These are phyloP conservation scores for Exophiala sp. DNA, from an alignment of 2,329 filamentous ascomycete species.

Conservation along the genomic window DNA sequence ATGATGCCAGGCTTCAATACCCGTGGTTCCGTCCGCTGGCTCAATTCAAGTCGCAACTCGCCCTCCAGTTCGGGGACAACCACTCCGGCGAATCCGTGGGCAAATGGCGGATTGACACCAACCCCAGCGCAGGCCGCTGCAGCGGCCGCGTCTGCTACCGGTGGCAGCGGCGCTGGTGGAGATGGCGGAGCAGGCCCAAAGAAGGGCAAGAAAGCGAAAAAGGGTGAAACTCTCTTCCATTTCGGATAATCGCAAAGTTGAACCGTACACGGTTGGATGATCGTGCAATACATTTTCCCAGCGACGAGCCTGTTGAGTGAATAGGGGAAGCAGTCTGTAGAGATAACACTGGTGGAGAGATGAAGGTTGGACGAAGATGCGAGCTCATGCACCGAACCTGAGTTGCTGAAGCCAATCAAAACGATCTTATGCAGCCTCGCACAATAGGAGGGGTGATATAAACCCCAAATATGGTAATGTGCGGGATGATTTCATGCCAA, in stretches of 20 bases:
- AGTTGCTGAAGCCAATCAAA: too few species aligned
- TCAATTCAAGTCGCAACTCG: constrained; percentile 26
- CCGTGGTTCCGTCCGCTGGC: constrained; percentile 43
- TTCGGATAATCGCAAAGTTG: constrained; percentile 32
- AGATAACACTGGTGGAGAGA: too few species aligned
- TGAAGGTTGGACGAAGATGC: constrained; percentile 1
- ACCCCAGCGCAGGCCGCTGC: constrained; percentile 22
- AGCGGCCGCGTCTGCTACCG: constrained; percentile 9
- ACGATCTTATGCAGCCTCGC: too few species aligned
- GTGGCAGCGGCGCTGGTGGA: constrained; percentile 23
- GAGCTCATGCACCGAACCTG: not conserved
- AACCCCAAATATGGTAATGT: too few species aligned
- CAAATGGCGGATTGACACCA: constrained; percentile 23
- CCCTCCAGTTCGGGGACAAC: constrained; percentile 32
- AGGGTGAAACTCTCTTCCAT: constrained; percentile 40
- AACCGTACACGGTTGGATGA: too few species aligned
- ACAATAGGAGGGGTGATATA: too few species aligned
- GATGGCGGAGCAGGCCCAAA: constrained; percentile 26
- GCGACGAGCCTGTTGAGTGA: too few species aligned
- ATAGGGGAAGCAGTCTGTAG: too few species aligned
- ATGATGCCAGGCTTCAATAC: constrained; percentile 42
- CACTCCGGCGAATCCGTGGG: constrained; percentile 37
- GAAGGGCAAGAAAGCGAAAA: constrained; percentile 36
- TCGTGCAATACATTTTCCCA: too few species aligned
- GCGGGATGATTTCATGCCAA: too few species aligned